phyloP scores from a whole-genome alignment of 1,139 yeast genomes.

The Blastobotrys indianensis region DNA sequence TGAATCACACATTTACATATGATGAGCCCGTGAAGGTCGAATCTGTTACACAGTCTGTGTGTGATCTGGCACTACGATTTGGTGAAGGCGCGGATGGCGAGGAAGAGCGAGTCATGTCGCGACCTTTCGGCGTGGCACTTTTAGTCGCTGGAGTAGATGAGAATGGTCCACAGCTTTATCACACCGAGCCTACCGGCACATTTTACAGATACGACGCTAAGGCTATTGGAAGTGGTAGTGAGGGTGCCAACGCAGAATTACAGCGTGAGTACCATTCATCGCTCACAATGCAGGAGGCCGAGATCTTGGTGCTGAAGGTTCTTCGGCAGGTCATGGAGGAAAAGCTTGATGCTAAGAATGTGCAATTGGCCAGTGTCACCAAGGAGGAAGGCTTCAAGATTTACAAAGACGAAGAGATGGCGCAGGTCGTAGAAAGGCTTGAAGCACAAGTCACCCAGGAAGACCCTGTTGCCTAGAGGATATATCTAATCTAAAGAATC shows the following conservation, averaged over 20 bases:
- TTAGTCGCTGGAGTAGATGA: conserved; percentile 94
- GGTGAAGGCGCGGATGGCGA: conserved; percentile 99
- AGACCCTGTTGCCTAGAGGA: conserved; percentile 26
- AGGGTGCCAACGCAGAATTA: conserved; percentile 97
- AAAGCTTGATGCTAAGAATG: conserved; percentile 90
- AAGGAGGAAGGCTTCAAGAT: conserved; percentile 80
- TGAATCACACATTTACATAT: conserved; percentile 80
- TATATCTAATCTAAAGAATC: conserved; percentile 4
- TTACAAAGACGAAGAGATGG: conserved; percentile 79
- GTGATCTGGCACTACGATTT: conserved; percentile 92
- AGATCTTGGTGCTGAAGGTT: conserved; percentile 78
- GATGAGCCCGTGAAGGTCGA: conserved; percentile 93
- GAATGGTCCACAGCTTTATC: conserved; percentile 90
- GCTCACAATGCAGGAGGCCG: conserved; percentile 91
- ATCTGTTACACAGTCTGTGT: conserved; percentile 90
- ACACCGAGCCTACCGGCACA: conserved; percentile 99
- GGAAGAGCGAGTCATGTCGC: conserved; percentile 93
- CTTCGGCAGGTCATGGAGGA: conserved; percentile 99
- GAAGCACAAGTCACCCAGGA: conserved; percentile 67
- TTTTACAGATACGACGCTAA: conserved; percentile 96
- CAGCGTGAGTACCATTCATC: conserved; percentile 96
- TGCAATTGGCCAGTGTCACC: conserved; percentile 92
- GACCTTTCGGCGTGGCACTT: conserved; percentile 98
- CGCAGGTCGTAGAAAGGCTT: conserved; percentile 67
- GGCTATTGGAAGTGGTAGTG: conserved; percentile 98